Base-by-base conservation (phyloP, 2,329 filamentous ascomycete species). In the Alternaria sp. region DNA sequence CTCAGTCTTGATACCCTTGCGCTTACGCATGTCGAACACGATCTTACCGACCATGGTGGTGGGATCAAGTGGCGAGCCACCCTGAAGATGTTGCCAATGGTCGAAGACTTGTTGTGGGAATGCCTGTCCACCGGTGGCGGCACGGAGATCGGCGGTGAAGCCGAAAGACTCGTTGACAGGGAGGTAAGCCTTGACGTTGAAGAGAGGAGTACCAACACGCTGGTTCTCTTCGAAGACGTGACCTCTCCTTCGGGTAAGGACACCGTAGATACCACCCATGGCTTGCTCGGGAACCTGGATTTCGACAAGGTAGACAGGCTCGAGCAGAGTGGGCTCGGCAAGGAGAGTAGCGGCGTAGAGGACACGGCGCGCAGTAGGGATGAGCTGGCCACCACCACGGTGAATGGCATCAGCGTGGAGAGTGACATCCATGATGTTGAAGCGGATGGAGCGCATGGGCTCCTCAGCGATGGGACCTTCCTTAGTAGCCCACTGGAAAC, bases 181-280 rank as follows among this genome's bases (percentile, higher is more conserved):
- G 72, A 97, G 86, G 86, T 96, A 96, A 65, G 93, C 92, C 88
- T 96, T 97, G 87, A 99, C 91, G 83, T 92, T 98, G 91, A 98
- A 99, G 65, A 99, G 91, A 83, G 95, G 95, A 81, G 95, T 99
- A 84, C 95, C 95, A 66, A 94, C 91, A 79, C 95, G 92, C 87
- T 99, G 95, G 86, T 96, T 91, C 86, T 99, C 95, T 80, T 86
- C 86, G 88, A 98, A 97, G 84, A 99, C 95, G 89, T 98, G 94
- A 88, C 95, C 95, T 91, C 95, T 90, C 82, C 93, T 87, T 79
- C 93, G 91, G 83, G 93, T 97, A 76, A 99, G 91, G 79, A 97
- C 93, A 90, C 93, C 91, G 85, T 99, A 99, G 83, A 99, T 96
- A 88, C 95, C 95, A 88, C 95, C 95, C 95, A 99, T 98, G 80